Conservation (phyloP, 345 rosid species). For the Luvunga scandens region DNA sequence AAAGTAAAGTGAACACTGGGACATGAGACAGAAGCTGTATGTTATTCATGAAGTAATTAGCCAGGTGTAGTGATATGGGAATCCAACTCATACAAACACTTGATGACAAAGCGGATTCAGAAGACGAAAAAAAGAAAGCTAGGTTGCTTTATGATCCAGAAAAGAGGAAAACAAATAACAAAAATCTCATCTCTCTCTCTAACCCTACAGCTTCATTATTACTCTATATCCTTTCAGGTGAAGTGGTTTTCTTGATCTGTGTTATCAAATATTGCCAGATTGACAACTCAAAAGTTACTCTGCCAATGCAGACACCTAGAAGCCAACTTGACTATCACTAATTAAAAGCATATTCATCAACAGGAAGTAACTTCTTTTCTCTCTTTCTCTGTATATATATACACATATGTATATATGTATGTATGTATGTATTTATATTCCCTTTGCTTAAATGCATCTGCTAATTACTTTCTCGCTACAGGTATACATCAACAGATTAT, state of each 20-base stretch:
- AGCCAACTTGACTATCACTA: slow-evolving; percentile 15
- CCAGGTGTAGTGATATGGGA: slow-evolving; percentile 16
- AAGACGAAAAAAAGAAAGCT: slow-evolving; percentile 11
- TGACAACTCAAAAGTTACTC: slow-evolving; percentile 35
- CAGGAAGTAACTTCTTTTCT: no score
- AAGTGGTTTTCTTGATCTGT: slow-evolving; percentile 13
- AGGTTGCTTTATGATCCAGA: slow-evolving; percentile 29
- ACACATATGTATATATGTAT: no score
- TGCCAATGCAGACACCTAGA: slow-evolving; percentile 1
- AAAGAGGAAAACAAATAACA: slow-evolving; percentile 14
- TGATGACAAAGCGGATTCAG: slow-evolving; percentile 42
- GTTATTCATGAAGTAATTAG: not conserved
- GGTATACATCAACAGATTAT: not conserved
- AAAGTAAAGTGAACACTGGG: not conserved
- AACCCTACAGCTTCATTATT: slow-evolving; percentile 23
- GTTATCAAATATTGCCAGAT: slow-evolving; percentile 26
- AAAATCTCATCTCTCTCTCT: slow-evolving; percentile 9
- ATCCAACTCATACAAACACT: slow-evolving; percentile 36
- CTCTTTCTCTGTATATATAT: no score
- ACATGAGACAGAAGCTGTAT: slow-evolving; percentile 2
- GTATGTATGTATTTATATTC: not conserved
- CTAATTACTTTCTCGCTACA: slow-evolving; percentile 13
- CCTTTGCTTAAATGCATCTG: slow-evolving; percentile 3
- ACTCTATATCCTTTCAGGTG: slow-evolving; percentile 27
- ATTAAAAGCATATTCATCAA: not conserved